These are phyloP conservation scores for Urtica urens DNA, from an alignment of 306 rosid species.

Conservation along the genomic window DNA sequence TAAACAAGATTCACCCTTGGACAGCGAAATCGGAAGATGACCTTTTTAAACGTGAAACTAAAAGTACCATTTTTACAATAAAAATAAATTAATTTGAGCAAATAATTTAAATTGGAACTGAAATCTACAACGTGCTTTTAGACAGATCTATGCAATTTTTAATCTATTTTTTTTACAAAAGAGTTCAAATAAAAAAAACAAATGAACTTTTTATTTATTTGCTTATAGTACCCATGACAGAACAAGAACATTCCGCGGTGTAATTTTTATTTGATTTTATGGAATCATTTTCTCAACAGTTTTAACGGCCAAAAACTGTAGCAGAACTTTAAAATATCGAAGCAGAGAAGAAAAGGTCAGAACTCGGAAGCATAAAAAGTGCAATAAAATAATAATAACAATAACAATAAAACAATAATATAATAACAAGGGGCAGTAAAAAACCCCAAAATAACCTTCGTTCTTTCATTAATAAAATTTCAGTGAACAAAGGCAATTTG, in stretches of 20 bases:
- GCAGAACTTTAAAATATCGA: no score
- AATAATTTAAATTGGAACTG: no score
- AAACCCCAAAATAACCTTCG: conserved; percentile 12
- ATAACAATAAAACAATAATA: neutral
- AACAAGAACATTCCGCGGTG: conserved; percentile 26
- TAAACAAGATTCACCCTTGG: no score
- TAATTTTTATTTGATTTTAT: conserved; percentile 3
- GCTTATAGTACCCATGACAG: neutral
- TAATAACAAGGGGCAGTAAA: neutral
- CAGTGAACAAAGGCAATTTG: conserved; percentile 15
- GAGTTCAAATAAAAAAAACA: no score
- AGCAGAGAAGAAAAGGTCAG: conserved; percentile 8
- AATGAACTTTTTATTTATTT: no score
- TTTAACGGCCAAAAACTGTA: conserved; percentile 31
- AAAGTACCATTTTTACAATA: no score
- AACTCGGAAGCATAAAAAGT: neutral
- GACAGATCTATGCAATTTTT: no score
- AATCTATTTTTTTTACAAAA: no score
- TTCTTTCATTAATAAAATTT: neutral
- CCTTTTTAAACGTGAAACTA: no score
- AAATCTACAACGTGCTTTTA: no score
- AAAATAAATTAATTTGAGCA: no score
- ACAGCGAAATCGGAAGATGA: no score
- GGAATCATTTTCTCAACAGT: conserved; percentile 13
- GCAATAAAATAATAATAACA: neutral